Base-by-base conservation (phyloP, 441 rosid species). In the Populus hybrid region DNA sequence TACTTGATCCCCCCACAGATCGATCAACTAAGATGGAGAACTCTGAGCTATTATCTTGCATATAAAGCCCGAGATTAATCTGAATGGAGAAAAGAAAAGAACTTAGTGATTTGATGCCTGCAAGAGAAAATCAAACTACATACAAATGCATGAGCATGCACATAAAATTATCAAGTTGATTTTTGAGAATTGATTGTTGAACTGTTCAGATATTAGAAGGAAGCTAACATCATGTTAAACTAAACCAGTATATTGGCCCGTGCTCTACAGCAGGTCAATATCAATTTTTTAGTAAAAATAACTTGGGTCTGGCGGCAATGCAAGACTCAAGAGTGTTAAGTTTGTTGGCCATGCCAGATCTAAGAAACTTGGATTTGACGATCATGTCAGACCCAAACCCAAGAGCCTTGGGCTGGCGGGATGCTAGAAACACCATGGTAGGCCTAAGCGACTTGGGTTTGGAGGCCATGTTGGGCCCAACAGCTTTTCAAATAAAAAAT, bases 61-160 rank as follows among this genome's bases (percentile, higher is more conserved):
- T 70, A 83, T 89, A 96, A 61, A 92, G 86, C 81, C 99, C 99
- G 77, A 90, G 92, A 82, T 92, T 96, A 75, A 96, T 89, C 99
- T 95, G 97, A 78, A 81, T 72, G 71, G 57, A 57, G 11, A 75
- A 57, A 12, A 65, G 59, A 76, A 70, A 5, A 65, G 81, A 64
- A 28, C 36, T 9, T 70, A 19, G 53, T 66, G 72, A 80, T 2
- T 79, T 35, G 24, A 36, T 34, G 64, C 28, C 40, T 21, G 61
- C 2, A 3, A 6, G 63, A 79, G 66, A 74, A 34, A 21, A 57
- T 35, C 35, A 18, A 73, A 32, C 14, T 34, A 34, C 4, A 24
- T n/a, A 26, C 19, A 6, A 7, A 11, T 59, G 34, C 50, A 21
- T 21, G 28, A 18, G 23, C n/a, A 38, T 34, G 70, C 32, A 21